Base-by-base conservation (phyloP, 257 asterid species). In the Solanum raphanifolium region DNA sequence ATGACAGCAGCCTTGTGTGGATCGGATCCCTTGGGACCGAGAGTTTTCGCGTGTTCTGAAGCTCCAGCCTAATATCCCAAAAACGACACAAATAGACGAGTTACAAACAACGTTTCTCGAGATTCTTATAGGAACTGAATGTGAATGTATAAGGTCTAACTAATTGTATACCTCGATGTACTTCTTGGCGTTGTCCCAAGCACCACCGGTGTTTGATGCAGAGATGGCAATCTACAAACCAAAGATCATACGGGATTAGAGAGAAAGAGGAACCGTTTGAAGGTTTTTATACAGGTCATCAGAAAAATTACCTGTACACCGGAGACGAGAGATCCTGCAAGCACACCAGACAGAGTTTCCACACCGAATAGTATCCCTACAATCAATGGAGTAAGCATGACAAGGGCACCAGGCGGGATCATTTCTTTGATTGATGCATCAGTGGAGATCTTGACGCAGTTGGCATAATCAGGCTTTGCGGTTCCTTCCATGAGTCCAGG, bases 371-470 rank as follows among this genome's bases (percentile, higher is more conserved):
- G 91, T 88, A 91, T 92, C 13, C 98, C 98, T 2, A 93, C 97
- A 4, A 95, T 92, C 74, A 95, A 95, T 71, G 97, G 97, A 7
- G 98, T 95, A 71, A 95, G 98, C 97, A 95, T 95, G 90, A 95
- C 98, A 72, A 95, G 98, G 23, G 97, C 96, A 87, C 98, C 98
- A 9, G 98, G 98, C 68, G 98, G 97, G 68, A 95, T 90, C 98
- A 95, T 95, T 91, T 95, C 98, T 83, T 90, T 94, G 89, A 95
- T 87, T 13, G 98, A 95, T 34, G 98, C 98, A 87, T 95, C 98
- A 1, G 98, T 95, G 60, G 98, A 95, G 89, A 95, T 95, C 89
- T 94, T 95, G 74, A 95, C 98, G 48, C 98, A 95, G 65, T 93
- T 93, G 16, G 98, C 94, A 79, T 95, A 95, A 90, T 95, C 98